A percentile compares a stretch with the other conserved stretches of the same genome.
phyloP scores from a whole-genome alignment of 192 early-diverging fungal genomes.

The Backusella psychrophila region DNA sequence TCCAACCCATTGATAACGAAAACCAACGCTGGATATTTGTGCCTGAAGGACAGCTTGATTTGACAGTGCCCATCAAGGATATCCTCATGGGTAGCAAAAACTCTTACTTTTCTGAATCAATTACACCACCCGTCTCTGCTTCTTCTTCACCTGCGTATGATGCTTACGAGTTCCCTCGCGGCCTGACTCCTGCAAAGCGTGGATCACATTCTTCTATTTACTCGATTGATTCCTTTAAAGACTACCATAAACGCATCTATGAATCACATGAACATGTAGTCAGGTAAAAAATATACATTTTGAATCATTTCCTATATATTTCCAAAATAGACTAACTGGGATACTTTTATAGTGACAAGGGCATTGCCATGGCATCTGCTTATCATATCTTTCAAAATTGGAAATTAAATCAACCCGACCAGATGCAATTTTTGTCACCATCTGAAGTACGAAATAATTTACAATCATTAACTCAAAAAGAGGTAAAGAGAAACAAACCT shows the following conservation, averaged over 20 bases:
- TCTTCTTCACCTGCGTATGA: neutral
- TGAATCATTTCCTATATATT: no score
- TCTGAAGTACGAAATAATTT: neutral
- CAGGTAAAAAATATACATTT: conserved; percentile 11
- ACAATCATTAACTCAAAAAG: conserved; percentile 8
- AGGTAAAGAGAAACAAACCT: neutral
- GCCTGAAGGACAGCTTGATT: conserved; percentile 14
- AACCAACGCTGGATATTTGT: conserved; percentile 31
- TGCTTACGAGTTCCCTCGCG: neutral
- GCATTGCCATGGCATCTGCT: conserved; percentile 35
- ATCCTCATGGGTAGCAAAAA: neutral
- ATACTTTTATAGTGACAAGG: conserved; percentile 28
- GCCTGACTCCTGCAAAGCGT: conserved; percentile 22
- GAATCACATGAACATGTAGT: conserved; percentile 16
- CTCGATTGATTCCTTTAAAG: conserved; percentile 30
- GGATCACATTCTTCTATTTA: conserved; percentile 24
- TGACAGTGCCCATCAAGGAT: conserved; percentile 1
- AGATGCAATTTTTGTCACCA: neutral
- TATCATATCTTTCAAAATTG: conserved; percentile 35
- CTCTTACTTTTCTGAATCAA: neutral
- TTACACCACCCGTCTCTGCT: conserved; percentile 6
- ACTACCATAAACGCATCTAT: conserved; percentile 27
- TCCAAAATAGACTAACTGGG: neutral
- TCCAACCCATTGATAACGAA: conserved; percentile 31
- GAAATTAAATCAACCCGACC: conserved; percentile 17